Percentiles rank a stretch among this genome's conserved stretches.
phyloP scores from a whole-genome alignment of 208 protist species.

The Leishmania lainsoni region DNA sequence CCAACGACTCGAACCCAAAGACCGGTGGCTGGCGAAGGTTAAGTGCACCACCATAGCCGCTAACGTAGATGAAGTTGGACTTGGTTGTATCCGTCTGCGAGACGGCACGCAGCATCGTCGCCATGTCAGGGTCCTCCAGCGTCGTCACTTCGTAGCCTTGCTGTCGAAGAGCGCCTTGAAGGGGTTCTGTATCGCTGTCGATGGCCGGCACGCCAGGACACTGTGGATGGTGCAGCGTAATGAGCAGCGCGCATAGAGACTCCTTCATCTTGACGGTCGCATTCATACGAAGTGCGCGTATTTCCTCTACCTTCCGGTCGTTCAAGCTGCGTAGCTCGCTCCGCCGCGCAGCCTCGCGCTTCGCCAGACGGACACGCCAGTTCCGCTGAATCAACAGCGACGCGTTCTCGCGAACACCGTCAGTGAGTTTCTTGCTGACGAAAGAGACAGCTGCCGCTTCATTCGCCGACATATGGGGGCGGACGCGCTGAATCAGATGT shows the following conservation, averaged over 20 bases:
- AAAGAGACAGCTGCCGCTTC: slow-evolving; percentile 75
- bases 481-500: slow-evolving; percentile 77
- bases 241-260: slow-evolving; percentile 69
- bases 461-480: slow-evolving; percentile 52
- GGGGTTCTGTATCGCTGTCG: slow-evolving; percentile 24
- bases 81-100: slow-evolving; percentile 56
- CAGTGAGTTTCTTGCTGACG: slow-evolving; percentile 67
- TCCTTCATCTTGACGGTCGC: slow-evolving; percentile 66
- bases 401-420: slow-evolving; percentile 65
- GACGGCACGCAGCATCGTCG: slow-evolving; percentile 60
- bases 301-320: slow-evolving; percentile 81
- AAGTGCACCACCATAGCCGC: slow-evolving; percentile 82
- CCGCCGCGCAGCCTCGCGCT: slow-evolving; percentile 34
- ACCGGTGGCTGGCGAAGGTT: slow-evolving; percentile 70
- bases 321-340: slow-evolving; percentile 46
- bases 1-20: slow-evolving; percentile 59
- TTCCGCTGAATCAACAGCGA: slow-evolving; percentile 83
- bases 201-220: slow-evolving; percentile 58
- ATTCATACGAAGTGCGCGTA: slow-evolving; percentile 67
- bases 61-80: slow-evolving; percentile 85
- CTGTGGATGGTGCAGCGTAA: slow-evolving; percentile 62
- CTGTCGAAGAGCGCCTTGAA: slow-evolving; percentile 59
- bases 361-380: slow-evolving; percentile 66
- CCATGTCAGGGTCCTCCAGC: slow-evolving; percentile 51
- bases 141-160: slow-evolving; percentile 81